These are phyloP conservation scores for Globisporangium sylvaticum DNA, from an alignment of 352 stramenopile genomes.

Conservation along the genomic window DNA sequence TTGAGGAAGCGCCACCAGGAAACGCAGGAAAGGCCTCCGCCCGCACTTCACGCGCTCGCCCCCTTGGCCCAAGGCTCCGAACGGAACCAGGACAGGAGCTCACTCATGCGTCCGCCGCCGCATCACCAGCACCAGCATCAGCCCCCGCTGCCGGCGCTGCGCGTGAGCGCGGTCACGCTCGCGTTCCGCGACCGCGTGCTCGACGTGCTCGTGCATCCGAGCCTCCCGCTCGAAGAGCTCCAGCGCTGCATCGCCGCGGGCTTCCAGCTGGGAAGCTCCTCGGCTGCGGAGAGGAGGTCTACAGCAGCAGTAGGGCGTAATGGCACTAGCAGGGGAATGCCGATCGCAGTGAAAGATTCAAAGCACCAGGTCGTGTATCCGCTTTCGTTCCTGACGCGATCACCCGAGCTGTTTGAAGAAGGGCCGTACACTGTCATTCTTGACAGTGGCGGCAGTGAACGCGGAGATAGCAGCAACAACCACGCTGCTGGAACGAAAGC, in stretches of 20 bases:
- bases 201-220: conserved; percentile 39
- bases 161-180: conserved; percentile 42
- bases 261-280: conserved; percentile 24
- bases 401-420: conserved; percentile 47
- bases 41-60: neutral
- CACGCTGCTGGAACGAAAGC: neutral
- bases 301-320: conserved; percentile 10
- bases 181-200: conserved; percentile 23
- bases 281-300: neutral
- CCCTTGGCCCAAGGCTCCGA: neutral
- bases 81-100: neutral
- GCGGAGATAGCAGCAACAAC: neutral
- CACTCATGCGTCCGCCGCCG: conserved; percentile 4
- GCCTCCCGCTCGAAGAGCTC: conserved; percentile 41
- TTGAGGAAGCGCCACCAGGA: conserved; percentile 10
- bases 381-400: conserved; percentile 57
- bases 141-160: neutral
- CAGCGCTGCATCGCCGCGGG: conserved; percentile 41
- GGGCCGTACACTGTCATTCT: conserved; percentile 44
- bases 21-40: neutral
- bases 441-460: conserved; percentile 7
- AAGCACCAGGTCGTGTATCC: conserved; percentile 51
- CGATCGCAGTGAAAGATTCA: conserved; percentile 28
- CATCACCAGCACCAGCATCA: neutral
- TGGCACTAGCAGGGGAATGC: conserved; percentile 16